Evolutionary conservation across 768 basidiomycete species (phyloP).

Genomic region (Naganishia onofrii): DNA sequence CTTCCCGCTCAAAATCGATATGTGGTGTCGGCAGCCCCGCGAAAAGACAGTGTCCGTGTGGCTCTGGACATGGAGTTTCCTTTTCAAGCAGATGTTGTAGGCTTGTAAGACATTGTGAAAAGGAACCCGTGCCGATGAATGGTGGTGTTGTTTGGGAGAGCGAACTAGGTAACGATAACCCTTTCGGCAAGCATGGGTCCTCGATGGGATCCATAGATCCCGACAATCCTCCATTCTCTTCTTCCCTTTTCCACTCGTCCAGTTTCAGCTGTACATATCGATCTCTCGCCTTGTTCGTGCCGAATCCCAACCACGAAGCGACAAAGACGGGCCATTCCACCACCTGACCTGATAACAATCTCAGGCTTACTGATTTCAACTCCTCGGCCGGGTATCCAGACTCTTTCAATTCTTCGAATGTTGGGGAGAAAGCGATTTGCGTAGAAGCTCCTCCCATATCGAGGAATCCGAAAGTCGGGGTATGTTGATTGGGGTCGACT

Average conservation of each 20-base stretch:
- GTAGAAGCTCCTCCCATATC: slow-evolving; percentile 99
- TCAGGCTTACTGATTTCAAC: slow-evolving; percentile 74
- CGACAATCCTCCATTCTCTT: not conserved
- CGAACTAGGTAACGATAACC: slow-evolving; percentile 62
- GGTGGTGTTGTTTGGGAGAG: slow-evolving; percentile 58
- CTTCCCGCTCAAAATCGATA: slow-evolving; percentile 73
- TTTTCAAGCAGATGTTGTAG: slow-evolving; percentile 81
- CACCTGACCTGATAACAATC: slow-evolving; percentile 77
- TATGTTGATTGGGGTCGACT: slow-evolving; percentile 55
- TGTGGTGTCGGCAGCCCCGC: slow-evolving; percentile 89
- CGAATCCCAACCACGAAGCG: slow-evolving; percentile 97
- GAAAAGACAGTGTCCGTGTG: slow-evolving; percentile 73
- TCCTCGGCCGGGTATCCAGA: slow-evolving; percentile 58
- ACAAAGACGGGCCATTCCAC: slow-evolving; percentile 92
- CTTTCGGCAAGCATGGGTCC: slow-evolving; percentile 84
- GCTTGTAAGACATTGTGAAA: slow-evolving; percentile 72
- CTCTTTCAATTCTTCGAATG: slow-evolving; percentile 56
- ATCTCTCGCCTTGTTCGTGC: slow-evolving; percentile 93
- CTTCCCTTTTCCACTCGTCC: slow-evolving; percentile 58
- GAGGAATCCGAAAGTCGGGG: slow-evolving; percentile 91
- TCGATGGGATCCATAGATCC: slow-evolving; percentile 53
- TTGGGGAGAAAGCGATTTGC: slow-evolving; percentile 95
- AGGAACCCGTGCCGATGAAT: slow-evolving; percentile 85
- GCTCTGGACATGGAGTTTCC: slow-evolving; percentile 66
- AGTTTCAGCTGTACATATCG: slow-evolving; percentile 76